A percentile compares a stretch with the other conserved stretches of the same genome.
These are phyloP conservation scores for Aaosphaeria arxii DNA, from an alignment of 2,329 filamentous ascomycete species.

Conservation along the genomic window DNA sequence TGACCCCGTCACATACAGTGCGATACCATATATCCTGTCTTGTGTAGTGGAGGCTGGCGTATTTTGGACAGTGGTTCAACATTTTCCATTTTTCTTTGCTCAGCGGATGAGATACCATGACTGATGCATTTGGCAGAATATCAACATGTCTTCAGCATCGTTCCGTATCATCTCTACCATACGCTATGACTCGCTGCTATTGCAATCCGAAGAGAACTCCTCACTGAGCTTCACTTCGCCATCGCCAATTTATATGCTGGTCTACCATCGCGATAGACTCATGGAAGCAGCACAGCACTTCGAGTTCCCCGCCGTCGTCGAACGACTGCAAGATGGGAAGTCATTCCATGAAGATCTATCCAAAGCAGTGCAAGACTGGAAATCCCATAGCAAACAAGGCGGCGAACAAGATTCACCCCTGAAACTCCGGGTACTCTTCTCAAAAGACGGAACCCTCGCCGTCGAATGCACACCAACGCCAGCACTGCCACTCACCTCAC, in stretches of 20 bases:
- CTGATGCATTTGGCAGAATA: no score
- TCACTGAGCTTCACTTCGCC: slow-evolving; percentile 47
- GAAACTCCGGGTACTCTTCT: slow-evolving; percentile 57
- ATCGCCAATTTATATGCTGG: slow-evolving; percentile 75
- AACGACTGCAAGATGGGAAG: slow-evolving; percentile 33
- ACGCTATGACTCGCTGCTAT: slow-evolving; percentile 37
- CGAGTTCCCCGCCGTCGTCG: slow-evolving; percentile 40
- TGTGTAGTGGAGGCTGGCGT: no score
- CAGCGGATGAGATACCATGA: no score
- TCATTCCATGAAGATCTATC: slow-evolving; percentile 30
- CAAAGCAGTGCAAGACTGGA: slow-evolving; percentile 27
- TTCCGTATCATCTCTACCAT: slow-evolving; percentile 41
- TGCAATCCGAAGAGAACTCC: slow-evolving; percentile 38
- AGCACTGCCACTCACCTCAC: slow-evolving; percentile 46
- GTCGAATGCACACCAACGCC: slow-evolving; percentile 39
- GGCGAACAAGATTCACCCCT: slow-evolving; percentile 27
- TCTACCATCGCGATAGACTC: slow-evolving; percentile 75
- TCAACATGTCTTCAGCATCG: no score
- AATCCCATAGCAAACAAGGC: slow-evolving; percentile 5
- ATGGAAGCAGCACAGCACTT: slow-evolving; percentile 56
- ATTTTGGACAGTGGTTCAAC: no score
- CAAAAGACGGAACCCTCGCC: slow-evolving; percentile 29
- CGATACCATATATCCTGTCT: no score
- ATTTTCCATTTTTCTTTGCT: no score
- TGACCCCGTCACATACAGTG: no score